These are phyloP conservation scores for Aurinia saxatilis DNA, from an alignment of 345 rosid species.

Conservation along the genomic window DNA sequence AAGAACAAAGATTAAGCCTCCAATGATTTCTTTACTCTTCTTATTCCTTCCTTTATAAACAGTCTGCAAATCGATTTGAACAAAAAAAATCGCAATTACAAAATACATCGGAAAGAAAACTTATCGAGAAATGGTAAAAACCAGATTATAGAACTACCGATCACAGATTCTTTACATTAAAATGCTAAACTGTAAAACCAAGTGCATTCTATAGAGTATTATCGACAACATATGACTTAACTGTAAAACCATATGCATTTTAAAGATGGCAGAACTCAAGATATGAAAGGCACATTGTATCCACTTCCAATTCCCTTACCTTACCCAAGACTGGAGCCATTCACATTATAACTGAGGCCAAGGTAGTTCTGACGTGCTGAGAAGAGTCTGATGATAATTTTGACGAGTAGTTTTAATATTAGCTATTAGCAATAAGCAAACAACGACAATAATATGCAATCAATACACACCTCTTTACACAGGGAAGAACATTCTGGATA, in stretches of 20 bases:
- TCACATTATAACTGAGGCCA: slow-evolving; percentile 88
- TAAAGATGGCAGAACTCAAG: not conserved
- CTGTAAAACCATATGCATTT: not conserved
- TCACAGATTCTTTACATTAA: not conserved
- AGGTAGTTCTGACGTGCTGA: slow-evolving; percentile 75
- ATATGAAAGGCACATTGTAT: not conserved
- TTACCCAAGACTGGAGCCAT: slow-evolving; percentile 78
- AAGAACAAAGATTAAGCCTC: too few relatives aligned
- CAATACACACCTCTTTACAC: slow-evolving; percentile 39
- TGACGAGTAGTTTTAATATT: slow-evolving; percentile 25
- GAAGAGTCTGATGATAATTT: slow-evolving; percentile 73
- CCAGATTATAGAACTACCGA: too few relatives aligned
- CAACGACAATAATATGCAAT: not conserved
- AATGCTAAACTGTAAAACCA: not conserved
- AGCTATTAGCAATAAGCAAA: not conserved
- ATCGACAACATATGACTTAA: not conserved
- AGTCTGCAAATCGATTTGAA: too few relatives aligned
- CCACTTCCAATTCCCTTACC: slow-evolving; percentile 21
- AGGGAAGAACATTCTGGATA: slow-evolving; percentile 76
- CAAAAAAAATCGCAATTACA: too few relatives aligned
- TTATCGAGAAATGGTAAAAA: too few relatives aligned
- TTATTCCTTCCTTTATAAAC: too few relatives aligned
- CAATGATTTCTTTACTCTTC: too few relatives aligned
- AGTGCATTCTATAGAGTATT: too few relatives aligned
- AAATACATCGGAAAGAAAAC: too few relatives aligned